These are phyloP conservation scores for Lecanicillium sp. DNA, from an alignment of 2,329 filamentous ascomycete genomes.

Conservation along the genomic window DNA sequence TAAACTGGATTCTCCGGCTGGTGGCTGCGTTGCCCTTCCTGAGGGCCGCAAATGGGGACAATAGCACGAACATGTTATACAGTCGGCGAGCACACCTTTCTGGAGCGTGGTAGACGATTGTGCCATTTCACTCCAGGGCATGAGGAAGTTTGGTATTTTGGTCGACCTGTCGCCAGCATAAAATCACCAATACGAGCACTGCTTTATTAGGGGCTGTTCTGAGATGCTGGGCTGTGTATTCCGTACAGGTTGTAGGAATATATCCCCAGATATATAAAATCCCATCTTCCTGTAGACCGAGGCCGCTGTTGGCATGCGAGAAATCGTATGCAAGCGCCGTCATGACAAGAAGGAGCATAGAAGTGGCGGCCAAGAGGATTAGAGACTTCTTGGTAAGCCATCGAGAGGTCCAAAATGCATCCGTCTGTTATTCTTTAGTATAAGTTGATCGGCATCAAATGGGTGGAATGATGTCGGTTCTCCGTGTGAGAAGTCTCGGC, in stretches of 20 bases:
- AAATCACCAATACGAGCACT: conserved; percentile 23
- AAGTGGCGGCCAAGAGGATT: conserved; percentile 17
- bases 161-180: conserved; percentile 27
- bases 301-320: conserved; percentile 18
- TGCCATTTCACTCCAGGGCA: conserved; percentile 24
- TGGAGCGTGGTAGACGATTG: conserved; percentile 15
- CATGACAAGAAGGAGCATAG: conserved; percentile 18
- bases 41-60: conserved; percentile 18
- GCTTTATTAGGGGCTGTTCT: not conserved
- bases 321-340: conserved; percentile 20
- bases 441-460: not conserved
- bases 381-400: conserved; percentile 18
- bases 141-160: conserved; percentile 21
- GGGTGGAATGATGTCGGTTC: not conserved
- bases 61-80: conserved; percentile 22
- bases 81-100: conserved; percentile 25
- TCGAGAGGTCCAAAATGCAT: conserved; percentile 19
- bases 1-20: conserved; percentile 17
- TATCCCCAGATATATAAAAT: conserved; percentile 22
- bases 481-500: not conserved
- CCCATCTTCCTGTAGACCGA: conserved; percentile 17
- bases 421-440: not conserved
- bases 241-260: conserved; percentile 20
- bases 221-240: conserved; percentile 9
- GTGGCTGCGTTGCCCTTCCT: conserved; percentile 18